Evolutionary conservation across 805 yeast species (phyloP), one percentile per base, ranked within the genome.

Genomic region (Candida caryicola): DNA sequence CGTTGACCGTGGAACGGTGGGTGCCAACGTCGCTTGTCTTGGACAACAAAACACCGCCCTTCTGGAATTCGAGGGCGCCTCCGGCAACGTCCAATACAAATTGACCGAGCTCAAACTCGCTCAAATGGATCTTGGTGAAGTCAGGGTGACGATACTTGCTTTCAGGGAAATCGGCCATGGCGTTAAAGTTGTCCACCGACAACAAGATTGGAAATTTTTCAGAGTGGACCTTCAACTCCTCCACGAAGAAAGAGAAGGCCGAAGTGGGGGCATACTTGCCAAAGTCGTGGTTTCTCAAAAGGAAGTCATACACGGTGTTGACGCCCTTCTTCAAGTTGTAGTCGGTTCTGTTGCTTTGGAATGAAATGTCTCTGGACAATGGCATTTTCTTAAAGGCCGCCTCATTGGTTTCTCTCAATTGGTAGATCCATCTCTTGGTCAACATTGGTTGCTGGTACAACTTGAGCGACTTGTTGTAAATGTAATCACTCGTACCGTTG

Each of bases 381-480:
- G 55, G 54, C 52, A 68, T 50, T 31, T 62, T 57, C 40, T 55
- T 51, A 41, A 69, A 62, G 1, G 60, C 57, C 2, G 43, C 55
- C 39, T 57, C 59, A 50, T 69, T 69, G 31, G 66, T 64, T 8
- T 50, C 48, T 21, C 66, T 57, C 40, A 64, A 43, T 46, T 77
- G 79, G 44, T 68, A 65, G 43, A 86, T 55, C 57, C 86, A 71
- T 33, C 73, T 71, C 52, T 79, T 78, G 35, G 84, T 64, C 54
- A 70, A 76, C 91, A 84, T 83, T 41, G 91, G 95, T 62, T 89
- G 96, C 34, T 78, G 83, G 58, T 80, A 84, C 29, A 67, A 49
- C 16, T 63, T 58, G 19, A 74, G 54, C 30, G 63, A 62, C 18
- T 66, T 60, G 59, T 81, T 83, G 45, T 59, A 74, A 43, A 74